Evolutionary conservation across 192 early-diverging fungal genomes (phyloP), one percentile per base, ranked within the genome.

Genomic region (Backusella australiensis): DNA sequence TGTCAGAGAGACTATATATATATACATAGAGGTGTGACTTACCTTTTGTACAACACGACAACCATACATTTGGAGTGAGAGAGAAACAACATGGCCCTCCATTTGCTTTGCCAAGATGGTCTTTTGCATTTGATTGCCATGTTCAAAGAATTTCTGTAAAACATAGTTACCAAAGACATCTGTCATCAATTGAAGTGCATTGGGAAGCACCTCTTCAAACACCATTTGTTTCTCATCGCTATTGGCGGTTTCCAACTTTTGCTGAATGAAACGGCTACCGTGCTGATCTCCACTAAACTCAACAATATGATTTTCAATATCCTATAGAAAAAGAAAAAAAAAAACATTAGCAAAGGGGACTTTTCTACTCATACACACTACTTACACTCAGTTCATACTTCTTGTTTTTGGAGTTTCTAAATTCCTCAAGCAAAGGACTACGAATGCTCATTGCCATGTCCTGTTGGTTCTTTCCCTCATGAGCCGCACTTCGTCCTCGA

Each of bases 151-250:
- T 85, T 98, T 99, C 87, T 99, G 98, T 68, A 99, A 94, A 68
- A 99, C 98, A 79, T 99, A 99, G 89, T 99, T 99, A 53, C 98
- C 98, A 93, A 99, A 99, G 0, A 99, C 98, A 76, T 99, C 98
- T 6, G 96, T 97, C 96, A 98, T 99, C 69, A 99, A 84, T 76
- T 97, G 95, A 65, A 96, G 86, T 0, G 94, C 91, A 72, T 93
- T 92, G 6, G 96, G 96, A 73, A 95, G 84, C 56, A 99, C 94
- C 80, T 99, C 98, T 29, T 95, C 94, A 87, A 99, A 99, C 59
- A 99, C 97, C 66, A 96, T 86, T 84, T 98, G 93, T 86, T 98
- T 98, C 75, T 99, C 98, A 44, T 98, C 98, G 38, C 86, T 88
- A 29, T 90, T 91, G 9, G 96, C 96, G 0, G 93, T 93, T 82